Conservation (phyloP, 805 yeast genomes). For the Pichia manshurica region DNA sequence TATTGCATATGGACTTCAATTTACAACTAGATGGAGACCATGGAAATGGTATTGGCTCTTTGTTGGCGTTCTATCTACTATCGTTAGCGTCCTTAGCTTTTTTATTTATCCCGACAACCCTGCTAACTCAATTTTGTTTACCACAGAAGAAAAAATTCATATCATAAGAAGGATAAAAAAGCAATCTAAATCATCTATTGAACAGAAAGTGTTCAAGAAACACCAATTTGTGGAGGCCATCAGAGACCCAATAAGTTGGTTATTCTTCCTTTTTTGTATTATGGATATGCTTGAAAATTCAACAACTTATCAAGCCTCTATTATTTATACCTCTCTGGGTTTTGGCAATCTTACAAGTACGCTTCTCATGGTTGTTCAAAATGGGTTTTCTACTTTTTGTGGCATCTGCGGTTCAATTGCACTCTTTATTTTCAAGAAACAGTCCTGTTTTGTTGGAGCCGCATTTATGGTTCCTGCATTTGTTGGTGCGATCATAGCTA, state of each 20-base stretch:
- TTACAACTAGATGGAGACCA: slow-evolving; percentile 16
- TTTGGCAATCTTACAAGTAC: slow-evolving; percentile 17
- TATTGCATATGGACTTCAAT: slow-evolving; percentile 23
- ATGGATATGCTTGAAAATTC: slow-evolving; percentile 19
- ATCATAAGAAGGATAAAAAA: slow-evolving; percentile 36
- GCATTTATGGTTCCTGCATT: slow-evolving; percentile 39
- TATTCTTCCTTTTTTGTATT: slow-evolving; percentile 27
- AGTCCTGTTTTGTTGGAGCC: slow-evolving; percentile 28
- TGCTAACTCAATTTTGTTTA: slow-evolving; percentile 39
- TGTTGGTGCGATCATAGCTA: slow-evolving; percentile 39
- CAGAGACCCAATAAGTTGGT: slow-evolving; percentile 40
- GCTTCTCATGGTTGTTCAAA: slow-evolving; percentile 19
- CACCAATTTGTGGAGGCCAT: slow-evolving; percentile 42
- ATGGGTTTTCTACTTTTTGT: slow-evolving; percentile 19
- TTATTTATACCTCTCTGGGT: slow-evolving; percentile 17
- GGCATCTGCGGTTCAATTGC: slow-evolving; percentile 16
- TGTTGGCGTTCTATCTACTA: slow-evolving; percentile 46
- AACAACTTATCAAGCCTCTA: slow-evolving; percentile 18
- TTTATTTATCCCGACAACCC: slow-evolving; percentile 51
- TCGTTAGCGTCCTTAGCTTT: slow-evolving; percentile 29
- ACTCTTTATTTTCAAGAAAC: slow-evolving; percentile 13
- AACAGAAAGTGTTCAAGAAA: slow-evolving; percentile 39
- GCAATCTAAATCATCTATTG: slow-evolving; percentile 32
- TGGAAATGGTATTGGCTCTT: slow-evolving; percentile 50
- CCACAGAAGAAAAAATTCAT: slow-evolving; percentile 33